Evolutionary conservation across 2,329 filamentous ascomycete genomes (phyloP).

Genomic region (Sporothrix pallida): DNA sequence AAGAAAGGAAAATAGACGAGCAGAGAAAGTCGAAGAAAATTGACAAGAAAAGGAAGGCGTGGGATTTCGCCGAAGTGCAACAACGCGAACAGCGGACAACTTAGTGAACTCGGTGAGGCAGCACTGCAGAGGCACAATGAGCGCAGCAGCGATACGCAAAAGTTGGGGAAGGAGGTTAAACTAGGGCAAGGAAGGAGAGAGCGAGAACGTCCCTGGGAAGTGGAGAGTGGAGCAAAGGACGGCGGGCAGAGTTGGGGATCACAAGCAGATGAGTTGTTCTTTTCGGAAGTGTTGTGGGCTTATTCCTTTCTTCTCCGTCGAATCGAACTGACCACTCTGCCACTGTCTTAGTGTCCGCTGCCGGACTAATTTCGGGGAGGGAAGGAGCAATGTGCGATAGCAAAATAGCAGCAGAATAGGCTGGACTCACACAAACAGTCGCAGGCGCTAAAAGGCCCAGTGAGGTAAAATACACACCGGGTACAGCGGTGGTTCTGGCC

Average conservation of each 20-base stretch:
- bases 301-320: background rate
- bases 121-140: background rate
- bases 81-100: background rate
- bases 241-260: background rate
- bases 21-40: background rate
- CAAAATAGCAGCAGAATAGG: background rate
- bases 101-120: conserved; percentile 1
- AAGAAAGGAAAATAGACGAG: background rate
- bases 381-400: conserved; percentile 3
- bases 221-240: background rate
- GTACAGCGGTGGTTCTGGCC: background rate
- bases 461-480: conserved; percentile 6
- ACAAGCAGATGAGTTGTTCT: conserved; percentile 21
- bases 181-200: conserved; percentile 21
- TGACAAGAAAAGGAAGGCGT: conserved; percentile 11
- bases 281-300: conserved; percentile 23
- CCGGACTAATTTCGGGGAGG: conserved; percentile 26
- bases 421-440: background rate
- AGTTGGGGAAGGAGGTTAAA: conserved; percentile 22
- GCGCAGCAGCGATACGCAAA: background rate
- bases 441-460: conserved; percentile 8
- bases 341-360: conserved; percentile 7
- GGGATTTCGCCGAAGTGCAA: conserved; percentile 20
- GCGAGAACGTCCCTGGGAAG: conserved; percentile 3
- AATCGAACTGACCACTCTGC: background rate